Percentiles rank a stretch among this genome's conserved stretches.
phyloP scores from a whole-genome alignment of 768 basidiomycete species.

The Cantharellus cinnabarinus region DNA sequence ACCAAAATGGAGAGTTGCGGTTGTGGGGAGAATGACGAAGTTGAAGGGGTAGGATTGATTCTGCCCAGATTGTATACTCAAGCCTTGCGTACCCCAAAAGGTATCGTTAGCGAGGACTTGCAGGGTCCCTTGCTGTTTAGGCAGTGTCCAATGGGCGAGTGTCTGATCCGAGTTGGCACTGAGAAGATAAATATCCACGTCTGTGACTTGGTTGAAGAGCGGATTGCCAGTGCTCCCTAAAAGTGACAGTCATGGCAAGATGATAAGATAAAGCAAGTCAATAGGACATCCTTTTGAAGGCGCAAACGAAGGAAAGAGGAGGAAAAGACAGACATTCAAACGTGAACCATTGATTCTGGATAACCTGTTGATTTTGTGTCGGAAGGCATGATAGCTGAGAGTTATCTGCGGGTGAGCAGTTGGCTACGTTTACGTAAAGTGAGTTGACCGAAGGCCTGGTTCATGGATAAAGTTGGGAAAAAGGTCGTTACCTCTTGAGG shows the following conservation, averaged over 20 bases:
- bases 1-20: conserved; percentile 30
- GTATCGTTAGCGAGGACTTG: conserved; percentile 44
- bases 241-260: conserved; percentile 8
- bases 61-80: conserved; percentile 21
- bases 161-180: conserved; percentile 41
- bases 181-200: conserved; percentile 66
- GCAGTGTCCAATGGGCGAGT: conserved; percentile 27
- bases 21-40: conserved; percentile 53
- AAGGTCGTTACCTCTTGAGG: no score
- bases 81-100: conserved; percentile 44
- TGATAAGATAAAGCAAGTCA: not conserved
- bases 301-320: not conserved
- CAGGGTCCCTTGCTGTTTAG: conserved; percentile 33
- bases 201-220: conserved; percentile 29
- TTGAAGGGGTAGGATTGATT: conserved; percentile 50
- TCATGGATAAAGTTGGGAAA: no score
- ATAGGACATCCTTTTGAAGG: conserved; percentile 8
- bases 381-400: conserved; percentile 64
- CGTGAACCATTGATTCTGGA: conserved; percentile 56
- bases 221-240: conserved; percentile 62
- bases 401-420: conserved; percentile 30
- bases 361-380: conserved; percentile 27
- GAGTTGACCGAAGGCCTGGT: not conserved
- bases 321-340: conserved; percentile 39
- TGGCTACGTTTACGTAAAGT: not conserved